Evolutionary conservation across 345 rosid species (phyloP), one percentile per base, ranked within the genome.

Genomic region (Alliaria petiolata): DNA sequence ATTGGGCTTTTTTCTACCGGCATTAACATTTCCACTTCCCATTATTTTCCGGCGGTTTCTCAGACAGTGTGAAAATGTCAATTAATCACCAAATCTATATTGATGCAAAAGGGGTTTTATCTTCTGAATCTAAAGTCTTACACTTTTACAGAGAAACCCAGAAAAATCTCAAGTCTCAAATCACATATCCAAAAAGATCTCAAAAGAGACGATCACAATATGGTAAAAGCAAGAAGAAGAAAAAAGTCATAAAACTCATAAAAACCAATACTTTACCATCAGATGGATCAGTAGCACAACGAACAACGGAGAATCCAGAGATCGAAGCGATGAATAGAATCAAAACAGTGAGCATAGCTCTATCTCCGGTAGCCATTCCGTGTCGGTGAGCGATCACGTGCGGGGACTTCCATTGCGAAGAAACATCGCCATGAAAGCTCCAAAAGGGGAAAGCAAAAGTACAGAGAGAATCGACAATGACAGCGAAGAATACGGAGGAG

Each of bases 271-370:
- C 62, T 64, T 62, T 82, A 85, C 89, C 85, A 78, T 83, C 86
- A 22, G 80, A 62, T 54, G 79, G 62, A 83, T 85, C 86, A 70
- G 86, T 85, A 73, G 56, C 67, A 76, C 80, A 79, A 7, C 17
- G 80, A 72, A 78, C 83, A 54, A 54, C 13, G 15, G 81, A 45
- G 49, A 77, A 39, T 31, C 57, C 49, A 20, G 60, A 79, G 78
- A 83, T 75, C 69, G 19, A 36, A 28, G 53, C 69, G 20, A 81
- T 4, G 44, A 77, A 42, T 2, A 59, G 52, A 75, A 78, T 5
- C 50, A 66, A 25, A 63, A 65, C 31, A 15, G 57, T 51, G 40
- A 68, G 28, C 73, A 71, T 54, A 19, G 69, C 64, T 43, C 55
- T 39, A 12, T 34, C 62, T 22, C 58, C 62, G 4, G 4, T 11